Percentiles rank a stretch among this genome's conserved stretches.
These are phyloP conservation scores for Ceratocystis smalleyi DNA, from an alignment of 2,329 filamentous ascomycete species.

Conservation along the genomic window DNA sequence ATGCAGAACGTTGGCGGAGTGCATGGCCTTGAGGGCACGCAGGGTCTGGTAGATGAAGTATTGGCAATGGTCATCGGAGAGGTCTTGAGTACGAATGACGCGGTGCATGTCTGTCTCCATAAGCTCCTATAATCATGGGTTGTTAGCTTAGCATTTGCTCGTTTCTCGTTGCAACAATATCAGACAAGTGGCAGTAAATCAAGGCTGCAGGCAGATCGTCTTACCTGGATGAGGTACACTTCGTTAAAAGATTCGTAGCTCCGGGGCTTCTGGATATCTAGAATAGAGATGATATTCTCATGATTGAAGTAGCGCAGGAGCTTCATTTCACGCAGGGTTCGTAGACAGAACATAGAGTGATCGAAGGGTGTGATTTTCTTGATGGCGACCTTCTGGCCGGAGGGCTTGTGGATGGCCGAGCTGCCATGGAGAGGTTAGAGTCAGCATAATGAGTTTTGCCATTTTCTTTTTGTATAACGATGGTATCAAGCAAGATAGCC, in stretches of 20 bases:
- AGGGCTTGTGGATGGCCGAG: constrained; percentile 95
- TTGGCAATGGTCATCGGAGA: constrained; percentile 98
- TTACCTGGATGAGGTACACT: constrained; percentile 94
- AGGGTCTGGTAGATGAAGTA: constrained; percentile 99
- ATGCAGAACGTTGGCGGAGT: constrained; percentile 95
- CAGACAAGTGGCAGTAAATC: background rate
- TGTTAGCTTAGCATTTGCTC: constrained; percentile 17
- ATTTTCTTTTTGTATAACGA: too few species aligned
- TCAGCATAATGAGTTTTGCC: background rate
- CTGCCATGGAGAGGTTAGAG: constrained; percentile 29
- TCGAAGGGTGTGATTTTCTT: constrained; percentile 99
- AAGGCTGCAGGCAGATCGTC: constrained; percentile 18
- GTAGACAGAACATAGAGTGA: constrained; percentile 95
- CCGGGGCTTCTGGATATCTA: constrained; percentile 95
- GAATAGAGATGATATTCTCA: constrained; percentile 98
- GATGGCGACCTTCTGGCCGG: constrained; percentile 95
- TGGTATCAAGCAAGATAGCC: too few species aligned
- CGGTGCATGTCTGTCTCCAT: constrained; percentile 99
- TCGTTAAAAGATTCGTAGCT: constrained; percentile 94
- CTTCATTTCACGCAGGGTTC: constrained; percentile 98
- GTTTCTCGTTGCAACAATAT: background rate
- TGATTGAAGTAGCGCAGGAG: constrained; percentile 97
- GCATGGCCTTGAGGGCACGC: constrained; percentile 95
- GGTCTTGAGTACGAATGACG: constrained; percentile 93
- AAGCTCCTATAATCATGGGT: constrained; percentile 48